Evolutionary conservation across 2,329 filamentous ascomycete genomes (phyloP).

Genomic region (Leptographium lundbergii): DNA sequence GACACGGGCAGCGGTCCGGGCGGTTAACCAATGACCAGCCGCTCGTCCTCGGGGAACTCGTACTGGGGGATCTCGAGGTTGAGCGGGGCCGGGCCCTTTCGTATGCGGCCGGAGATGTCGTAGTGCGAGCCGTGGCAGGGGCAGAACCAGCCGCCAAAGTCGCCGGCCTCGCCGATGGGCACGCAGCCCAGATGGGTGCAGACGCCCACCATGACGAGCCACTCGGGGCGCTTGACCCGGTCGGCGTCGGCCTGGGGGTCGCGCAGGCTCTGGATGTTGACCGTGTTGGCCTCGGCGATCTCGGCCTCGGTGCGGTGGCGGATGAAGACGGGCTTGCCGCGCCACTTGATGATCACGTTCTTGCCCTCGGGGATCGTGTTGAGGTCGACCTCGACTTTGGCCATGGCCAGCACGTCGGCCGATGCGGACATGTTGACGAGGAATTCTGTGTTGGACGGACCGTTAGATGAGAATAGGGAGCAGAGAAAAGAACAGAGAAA

Average conservation of each 20-base stretch:
- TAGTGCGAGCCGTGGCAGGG: slow-evolving; percentile 99
- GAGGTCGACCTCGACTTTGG: slow-evolving; percentile 97
- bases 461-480: neutral
- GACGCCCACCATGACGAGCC: slow-evolving; percentile 98
- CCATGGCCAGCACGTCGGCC: slow-evolving; percentile 95
- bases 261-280: slow-evolving; percentile 70
- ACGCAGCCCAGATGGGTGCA: slow-evolving; percentile 99
- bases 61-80: slow-evolving; percentile 93
- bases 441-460: slow-evolving; percentile 87
- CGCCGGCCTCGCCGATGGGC: slow-evolving; percentile 95
- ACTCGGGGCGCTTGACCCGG: slow-evolving; percentile 96
- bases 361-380: slow-evolving; percentile 92
- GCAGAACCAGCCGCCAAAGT: slow-evolving; percentile 99
- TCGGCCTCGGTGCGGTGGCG: slow-evolving; percentile 89
- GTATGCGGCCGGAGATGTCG: slow-evolving; percentile 96
- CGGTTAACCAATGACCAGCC: slow-evolving; percentile 82
- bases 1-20: too few relatives aligned
- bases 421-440: slow-evolving; percentile 99
- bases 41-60: slow-evolving; percentile 82
- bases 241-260: slow-evolving; percentile 86
- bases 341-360: slow-evolving; percentile 99
- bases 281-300: slow-evolving; percentile 87
- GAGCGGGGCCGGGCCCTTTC: slow-evolving; percentile 91
- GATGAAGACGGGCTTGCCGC: slow-evolving; percentile 99
- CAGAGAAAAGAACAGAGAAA: slow-evolving; percentile 3